These are phyloP conservation scores for Penicillium decumbens DNA, from an alignment of 2,329 filamentous ascomycete genomes.

Conservation along the genomic window DNA sequence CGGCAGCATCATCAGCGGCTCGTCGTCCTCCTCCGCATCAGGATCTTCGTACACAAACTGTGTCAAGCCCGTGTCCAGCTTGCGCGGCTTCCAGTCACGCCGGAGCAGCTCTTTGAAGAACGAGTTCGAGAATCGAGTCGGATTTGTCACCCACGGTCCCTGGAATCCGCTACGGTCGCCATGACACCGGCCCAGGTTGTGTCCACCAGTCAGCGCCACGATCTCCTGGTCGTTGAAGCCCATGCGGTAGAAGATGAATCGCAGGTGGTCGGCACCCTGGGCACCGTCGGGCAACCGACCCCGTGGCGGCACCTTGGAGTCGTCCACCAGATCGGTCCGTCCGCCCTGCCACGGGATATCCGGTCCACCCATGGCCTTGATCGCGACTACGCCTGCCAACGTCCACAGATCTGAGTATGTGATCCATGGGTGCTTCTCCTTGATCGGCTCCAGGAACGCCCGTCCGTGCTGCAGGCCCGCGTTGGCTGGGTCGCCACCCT, in stretches of 20 bases:
- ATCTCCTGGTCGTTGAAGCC: slow-evolving; percentile 59
- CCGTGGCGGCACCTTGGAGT: slow-evolving; percentile 55
- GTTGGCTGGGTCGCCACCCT: slow-evolving; percentile 62
- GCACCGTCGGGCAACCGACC: slow-evolving; percentile 55
- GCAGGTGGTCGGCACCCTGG: slow-evolving; percentile 52
- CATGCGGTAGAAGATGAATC: slow-evolving; percentile 57
- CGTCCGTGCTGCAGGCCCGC: slow-evolving; percentile 61
- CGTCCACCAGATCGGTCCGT: slow-evolving; percentile 59
- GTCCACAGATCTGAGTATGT: slow-evolving; percentile 65
- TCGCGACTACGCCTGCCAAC: slow-evolving; percentile 55
- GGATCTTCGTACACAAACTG: slow-evolving; percentile 60
- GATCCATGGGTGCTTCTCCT: slow-evolving; percentile 57
- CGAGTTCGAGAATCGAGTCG: slow-evolving; percentile 56
- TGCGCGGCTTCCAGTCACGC: slow-evolving; percentile 54
- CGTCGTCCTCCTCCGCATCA: slow-evolving; percentile 46
- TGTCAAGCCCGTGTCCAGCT: slow-evolving; percentile 48
- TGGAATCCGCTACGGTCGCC: slow-evolving; percentile 54
- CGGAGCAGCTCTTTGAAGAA: slow-evolving; percentile 53
- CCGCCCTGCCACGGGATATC: slow-evolving; percentile 54
- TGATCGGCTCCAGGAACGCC: slow-evolving; percentile 60
- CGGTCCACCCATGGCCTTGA: slow-evolving; percentile 59
- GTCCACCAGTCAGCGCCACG: slow-evolving; percentile 53
- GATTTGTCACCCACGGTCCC: slow-evolving; percentile 57
- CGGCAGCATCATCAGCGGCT: slow-evolving; percentile 63
- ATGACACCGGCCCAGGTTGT: slow-evolving; percentile 55